Percentiles rank a stretch among this genome's conserved stretches.
Conservation (phyloP, 495 filamentous ascomycete genomes). For the Talaromyces borbonicus region DNA sequence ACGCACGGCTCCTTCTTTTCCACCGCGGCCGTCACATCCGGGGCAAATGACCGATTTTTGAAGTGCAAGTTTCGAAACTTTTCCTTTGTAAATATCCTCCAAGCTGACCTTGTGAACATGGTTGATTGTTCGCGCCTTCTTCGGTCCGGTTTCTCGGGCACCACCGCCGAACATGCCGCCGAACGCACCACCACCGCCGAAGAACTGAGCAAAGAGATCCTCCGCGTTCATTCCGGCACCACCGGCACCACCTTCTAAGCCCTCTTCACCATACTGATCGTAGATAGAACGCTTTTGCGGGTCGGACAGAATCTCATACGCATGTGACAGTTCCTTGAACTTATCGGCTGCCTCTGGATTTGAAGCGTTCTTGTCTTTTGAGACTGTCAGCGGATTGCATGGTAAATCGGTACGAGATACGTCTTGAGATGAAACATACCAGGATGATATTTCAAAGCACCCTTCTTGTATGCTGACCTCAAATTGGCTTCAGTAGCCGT, state of each 20-base stretch:
- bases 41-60: slow-evolving; percentile 97
- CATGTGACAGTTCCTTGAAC: slow-evolving; percentile 94
- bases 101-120: slow-evolving; percentile 97
- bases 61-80: slow-evolving; percentile 92
- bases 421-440: too few relatives aligned
- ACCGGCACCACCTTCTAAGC: slow-evolving; percentile 76
- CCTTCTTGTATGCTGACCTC: slow-evolving; percentile 85
- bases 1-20: slow-evolving; percentile 93
- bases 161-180: slow-evolving; percentile 80
- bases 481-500: slow-evolving; percentile 67
- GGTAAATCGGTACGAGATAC: too few relatives aligned
- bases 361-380: slow-evolving; percentile 85
- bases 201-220: slow-evolving; percentile 97
- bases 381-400: slow-evolving; percentile 1
- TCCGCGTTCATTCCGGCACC: slow-evolving; percentile 89
- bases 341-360: slow-evolving; percentile 91
- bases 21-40: slow-evolving; percentile 90
- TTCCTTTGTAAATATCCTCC: slow-evolving; percentile 96
- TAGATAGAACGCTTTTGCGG: slow-evolving; percentile 83
- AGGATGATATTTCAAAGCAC: slow-evolving; percentile 83
- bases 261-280: slow-evolving; percentile 95
- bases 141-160: slow-evolving; percentile 73
- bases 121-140: slow-evolving; percentile 91
- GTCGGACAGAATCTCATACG: slow-evolving; percentile 90
- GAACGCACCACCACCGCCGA: slow-evolving; percentile 75